Evolutionary conservation across 208 protist genomes (phyloP).

Genomic region (Acanthamoeba triangularis): DNA sequence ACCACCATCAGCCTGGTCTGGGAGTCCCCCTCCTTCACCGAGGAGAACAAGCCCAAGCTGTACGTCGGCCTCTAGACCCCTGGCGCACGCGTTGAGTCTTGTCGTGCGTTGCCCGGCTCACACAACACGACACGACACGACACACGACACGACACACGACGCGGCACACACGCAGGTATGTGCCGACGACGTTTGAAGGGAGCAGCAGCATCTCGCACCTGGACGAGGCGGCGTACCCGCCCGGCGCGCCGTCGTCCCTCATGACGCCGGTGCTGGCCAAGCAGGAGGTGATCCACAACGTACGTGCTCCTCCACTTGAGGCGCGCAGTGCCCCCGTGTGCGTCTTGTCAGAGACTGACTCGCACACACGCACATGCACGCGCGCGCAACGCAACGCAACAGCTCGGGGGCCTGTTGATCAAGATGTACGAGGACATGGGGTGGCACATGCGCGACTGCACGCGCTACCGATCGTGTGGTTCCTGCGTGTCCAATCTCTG

Average conservation of each 20-base stretch:
- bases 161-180: slow-evolving; percentile 23
- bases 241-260: slow-evolving; percentile 18
- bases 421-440: slow-evolving; percentile 74
- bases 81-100: background rate
- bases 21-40: slow-evolving; percentile 40
- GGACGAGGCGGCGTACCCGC: slow-evolving; percentile 42
- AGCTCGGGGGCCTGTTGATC: slow-evolving; percentile 36
- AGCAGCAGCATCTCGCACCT: slow-evolving; percentile 60
- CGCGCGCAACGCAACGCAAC: background rate
- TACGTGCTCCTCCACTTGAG: too few relatives aligned
- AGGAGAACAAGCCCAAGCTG: background rate
- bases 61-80: slow-evolving; percentile 30
- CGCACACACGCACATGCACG: too few relatives aligned
- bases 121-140: too few relatives aligned
- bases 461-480: slow-evolving; percentile 56
- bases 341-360: background rate
- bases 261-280: slow-evolving; percentile 48
- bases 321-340: background rate
- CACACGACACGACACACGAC: too few relatives aligned
- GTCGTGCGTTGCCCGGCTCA: background rate
- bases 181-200: background rate
- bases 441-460: slow-evolving; percentile 64
- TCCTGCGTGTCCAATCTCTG: slow-evolving; percentile 51
- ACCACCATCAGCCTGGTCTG: background rate
- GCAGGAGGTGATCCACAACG: slow-evolving; percentile 63